Evolutionary conservation across 805 yeast species (phyloP).

Genomic region (Teunomyces stri): DNA sequence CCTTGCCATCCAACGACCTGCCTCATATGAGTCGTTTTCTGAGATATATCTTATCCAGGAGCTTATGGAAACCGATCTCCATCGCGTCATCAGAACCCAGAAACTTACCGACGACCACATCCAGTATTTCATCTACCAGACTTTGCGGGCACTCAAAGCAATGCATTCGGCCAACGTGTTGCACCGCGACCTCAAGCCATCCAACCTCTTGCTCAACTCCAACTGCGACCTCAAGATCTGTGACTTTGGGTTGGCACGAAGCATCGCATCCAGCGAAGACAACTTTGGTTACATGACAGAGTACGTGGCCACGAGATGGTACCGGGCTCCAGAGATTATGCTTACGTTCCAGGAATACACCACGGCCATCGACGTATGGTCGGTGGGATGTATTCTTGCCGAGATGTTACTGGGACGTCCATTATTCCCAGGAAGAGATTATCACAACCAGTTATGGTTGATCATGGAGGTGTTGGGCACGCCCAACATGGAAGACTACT

Average conservation of each 20-base stretch:
- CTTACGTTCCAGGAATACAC: constrained; percentile 89
- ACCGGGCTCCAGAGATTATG: constrained; percentile 97
- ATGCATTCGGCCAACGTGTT: constrained; percentile 92
- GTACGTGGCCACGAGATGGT: constrained; percentile 97
- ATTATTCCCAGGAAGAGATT: constrained; percentile 90
- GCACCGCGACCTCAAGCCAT: constrained; percentile 91
- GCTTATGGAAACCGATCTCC: constrained; percentile 84
- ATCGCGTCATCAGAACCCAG: constrained; percentile 79
- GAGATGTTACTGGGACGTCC: constrained; percentile 87
- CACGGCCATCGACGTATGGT: constrained; percentile 95
- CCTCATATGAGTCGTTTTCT: constrained; percentile 66
- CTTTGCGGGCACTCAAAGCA: constrained; percentile 84
- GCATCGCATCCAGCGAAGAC: constrained; percentile 60
- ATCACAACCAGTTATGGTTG: constrained; percentile 83
- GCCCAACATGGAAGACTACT: constrained; percentile 76
- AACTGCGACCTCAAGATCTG: constrained; percentile 93
- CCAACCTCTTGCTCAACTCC: constrained; percentile 79
- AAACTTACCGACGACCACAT: constrained; percentile 86
- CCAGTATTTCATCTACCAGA: constrained; percentile 90
- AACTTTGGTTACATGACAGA: constrained; percentile 88
- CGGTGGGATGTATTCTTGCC: constrained; percentile 93
- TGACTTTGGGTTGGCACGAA: constrained; percentile 88
- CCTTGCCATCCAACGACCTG: constrained; percentile 85
- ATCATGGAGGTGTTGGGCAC: constrained; percentile 87
- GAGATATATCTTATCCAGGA: constrained; percentile 90